Evolutionary conservation across 352 stramenopile genomes (phyloP), one percentile per base, ranked within the genome.

Genomic region (Globisporangium parvum): DNA sequence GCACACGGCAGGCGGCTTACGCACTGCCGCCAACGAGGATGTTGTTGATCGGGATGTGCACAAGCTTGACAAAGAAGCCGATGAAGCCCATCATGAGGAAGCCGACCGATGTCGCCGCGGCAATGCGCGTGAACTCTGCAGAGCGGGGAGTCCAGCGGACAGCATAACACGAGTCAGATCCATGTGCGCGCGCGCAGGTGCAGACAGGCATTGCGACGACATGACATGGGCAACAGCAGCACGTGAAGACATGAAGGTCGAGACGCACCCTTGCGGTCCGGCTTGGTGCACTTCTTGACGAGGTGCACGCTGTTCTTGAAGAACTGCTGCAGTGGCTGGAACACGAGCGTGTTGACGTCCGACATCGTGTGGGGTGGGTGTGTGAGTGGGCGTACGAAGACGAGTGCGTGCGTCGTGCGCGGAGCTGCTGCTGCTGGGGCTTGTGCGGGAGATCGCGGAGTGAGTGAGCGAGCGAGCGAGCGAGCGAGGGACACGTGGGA

Each of bases 11-110:
- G 20, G 47, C 5, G n/a, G 51, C 50, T 77, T 92, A 96, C 47
- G 80, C 74, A 66, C 80, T 88, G 47, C 81, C 76, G 65, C 93
- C 91, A 60, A 98, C 91, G 37, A 99, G 84, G 81, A 99, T 99
- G 84, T 99, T 98, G 88, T 99, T 99, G 81, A 99, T 99, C 42
- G 97, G 97, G 69, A 99, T 99, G 85, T 99, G 96, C 71, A 99
- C 91, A 55, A 99, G 89, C 88, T 99, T 99, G 62, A 99, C 96
- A 75, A 99, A 99, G 87, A 99, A 99, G 59, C 97, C 97, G 72
- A 99, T 98, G 75, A 99, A 98, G 67, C 97, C 96, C 96, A 99
- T 99, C 69, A 99, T 97, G 55, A 99, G 74, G 77, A 99, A 99
- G 56, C 97, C 96, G 69, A 99, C 77, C 44, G 90, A 92, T 56